phyloP scores from a whole-genome alignment of 2,329 filamentous ascomycete species.

The Colletotrichum eleusines region DNA sequence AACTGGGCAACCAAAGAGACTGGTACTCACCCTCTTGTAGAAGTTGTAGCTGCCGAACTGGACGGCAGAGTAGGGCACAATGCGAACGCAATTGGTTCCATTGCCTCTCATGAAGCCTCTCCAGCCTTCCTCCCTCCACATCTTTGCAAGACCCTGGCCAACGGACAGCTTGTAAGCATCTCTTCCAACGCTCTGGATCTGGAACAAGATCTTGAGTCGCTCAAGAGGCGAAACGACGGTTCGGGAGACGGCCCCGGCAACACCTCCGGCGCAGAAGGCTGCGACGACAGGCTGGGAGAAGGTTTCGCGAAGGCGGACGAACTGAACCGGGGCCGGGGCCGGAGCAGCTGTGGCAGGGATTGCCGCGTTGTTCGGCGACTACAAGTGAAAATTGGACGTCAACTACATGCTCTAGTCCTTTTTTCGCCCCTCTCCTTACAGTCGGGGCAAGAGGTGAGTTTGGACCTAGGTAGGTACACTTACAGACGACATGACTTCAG shows the following conservation, averaged over 20 bases:
- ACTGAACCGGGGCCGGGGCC: slow-evolving; percentile 5
- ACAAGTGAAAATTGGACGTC: neutral
- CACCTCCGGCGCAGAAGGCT: slow-evolving; percentile 92
- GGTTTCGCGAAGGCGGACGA: slow-evolving; percentile 57
- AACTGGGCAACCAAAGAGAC: neutral
- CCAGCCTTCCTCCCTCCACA: slow-evolving; percentile 98
- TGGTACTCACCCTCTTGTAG: slow-evolving; percentile 81
- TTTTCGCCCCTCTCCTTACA: neutral
- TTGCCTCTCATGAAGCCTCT: slow-evolving; percentile 97
- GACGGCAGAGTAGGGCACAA: slow-evolving; percentile 97
- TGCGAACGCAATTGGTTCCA: slow-evolving; percentile 97
- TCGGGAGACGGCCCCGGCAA: slow-evolving; percentile 95
- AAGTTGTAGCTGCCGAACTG: slow-evolving; percentile 99
- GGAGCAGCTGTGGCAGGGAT: slow-evolving; percentile 23
- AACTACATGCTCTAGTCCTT: neutral
- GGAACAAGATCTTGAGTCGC: slow-evolving; percentile 96
- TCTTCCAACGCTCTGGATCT: slow-evolving; percentile 90
- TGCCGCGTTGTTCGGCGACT: slow-evolving; percentile 30
- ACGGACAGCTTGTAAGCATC: slow-evolving; percentile 96
- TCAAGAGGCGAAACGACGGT: slow-evolving; percentile 97
- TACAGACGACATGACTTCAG: slow-evolving; percentile 41
- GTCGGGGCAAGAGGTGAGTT: too few species aligned
- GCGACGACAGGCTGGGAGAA: slow-evolving; percentile 88
- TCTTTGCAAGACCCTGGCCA: slow-evolving; percentile 88
- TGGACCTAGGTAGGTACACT: slow-evolving; percentile 1